These are phyloP conservation scores for Aegle marmelos DNA, from an alignment of 345 rosid genomes.

Conservation along the genomic window DNA sequence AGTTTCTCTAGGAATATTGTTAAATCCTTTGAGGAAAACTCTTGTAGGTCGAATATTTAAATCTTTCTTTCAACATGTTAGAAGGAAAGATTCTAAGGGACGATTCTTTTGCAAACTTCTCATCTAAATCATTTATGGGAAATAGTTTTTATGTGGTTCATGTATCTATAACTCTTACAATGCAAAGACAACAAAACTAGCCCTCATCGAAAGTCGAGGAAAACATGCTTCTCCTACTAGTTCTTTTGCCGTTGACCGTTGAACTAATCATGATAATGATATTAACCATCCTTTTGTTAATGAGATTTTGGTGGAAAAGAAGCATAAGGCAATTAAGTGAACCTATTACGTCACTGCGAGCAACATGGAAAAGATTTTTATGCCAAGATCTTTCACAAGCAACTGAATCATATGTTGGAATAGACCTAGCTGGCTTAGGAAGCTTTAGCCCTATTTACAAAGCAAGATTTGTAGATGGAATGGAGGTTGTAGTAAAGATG, in stretches of 20 bases:
- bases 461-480: too few species aligned
- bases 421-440: not conserved
- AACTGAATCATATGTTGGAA: not conserved
- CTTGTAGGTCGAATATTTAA: not conserved
- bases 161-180: not conserved
- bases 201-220: not conserved
- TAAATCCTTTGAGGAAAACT: slow-evolving; percentile 18
- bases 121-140: slow-evolving; percentile 12
- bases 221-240: not conserved
- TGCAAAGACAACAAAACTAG: not conserved
- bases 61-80: slow-evolving; percentile 8
- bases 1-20: slow-evolving; percentile 24
- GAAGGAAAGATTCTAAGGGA: slow-evolving; percentile 25
- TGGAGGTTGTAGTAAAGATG: too few species aligned
- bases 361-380: slow-evolving; percentile 3
- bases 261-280: not conserved
- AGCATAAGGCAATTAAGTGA: not conserved
- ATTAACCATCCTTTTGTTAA: not conserved
- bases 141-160: slow-evolving; percentile 15
- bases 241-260: not conserved
- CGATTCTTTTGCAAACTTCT: slow-evolving; percentile 14
- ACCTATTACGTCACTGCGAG: not conserved
- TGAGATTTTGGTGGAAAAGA: not conserved
- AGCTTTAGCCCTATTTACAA: too few species aligned
- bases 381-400: not conserved